Conservation (phyloP, 495 filamentous ascomycete genomes). For the Lepidopterella palustris region DNA sequence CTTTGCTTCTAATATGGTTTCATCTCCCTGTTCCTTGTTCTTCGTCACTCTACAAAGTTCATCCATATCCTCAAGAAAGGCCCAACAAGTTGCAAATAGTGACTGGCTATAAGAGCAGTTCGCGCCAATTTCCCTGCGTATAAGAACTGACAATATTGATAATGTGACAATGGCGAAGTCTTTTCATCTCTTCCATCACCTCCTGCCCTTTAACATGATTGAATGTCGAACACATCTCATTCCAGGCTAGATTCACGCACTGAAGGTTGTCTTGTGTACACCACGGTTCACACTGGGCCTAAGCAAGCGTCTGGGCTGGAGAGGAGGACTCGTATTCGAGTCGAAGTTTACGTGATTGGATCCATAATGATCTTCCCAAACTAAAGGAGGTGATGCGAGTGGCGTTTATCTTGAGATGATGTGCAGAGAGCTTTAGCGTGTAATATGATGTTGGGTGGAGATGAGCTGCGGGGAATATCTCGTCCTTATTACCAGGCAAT, state of each 20-base stretch:
- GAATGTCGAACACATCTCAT: background rate
- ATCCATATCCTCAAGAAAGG: background rate
- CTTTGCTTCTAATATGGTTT: background rate
- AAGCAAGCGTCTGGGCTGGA: background rate
- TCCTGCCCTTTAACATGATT: background rate
- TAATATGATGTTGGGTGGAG: background rate
- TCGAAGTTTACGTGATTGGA: background rate
- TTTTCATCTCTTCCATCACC: background rate
- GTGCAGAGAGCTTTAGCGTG: background rate
- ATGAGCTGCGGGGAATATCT: background rate
- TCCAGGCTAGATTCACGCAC: background rate
- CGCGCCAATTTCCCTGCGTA: background rate
- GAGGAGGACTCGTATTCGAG: background rate
- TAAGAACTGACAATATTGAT: background rate
- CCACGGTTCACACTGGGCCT: background rate
- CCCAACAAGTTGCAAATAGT: background rate
- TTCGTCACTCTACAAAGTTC: background rate
- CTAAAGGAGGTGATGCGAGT: background rate
- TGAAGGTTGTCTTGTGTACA: background rate
- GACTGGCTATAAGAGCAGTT: background rate
- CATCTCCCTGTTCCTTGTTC: background rate
- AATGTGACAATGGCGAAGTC: background rate
- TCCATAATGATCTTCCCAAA: background rate
- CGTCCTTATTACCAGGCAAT: background rate
- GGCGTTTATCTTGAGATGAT: too few relatives aligned